These are phyloP conservation scores for Phytophthora macrochlamydospora DNA, from an alignment of 352 stramenopile species.

Conservation along the genomic window DNA sequence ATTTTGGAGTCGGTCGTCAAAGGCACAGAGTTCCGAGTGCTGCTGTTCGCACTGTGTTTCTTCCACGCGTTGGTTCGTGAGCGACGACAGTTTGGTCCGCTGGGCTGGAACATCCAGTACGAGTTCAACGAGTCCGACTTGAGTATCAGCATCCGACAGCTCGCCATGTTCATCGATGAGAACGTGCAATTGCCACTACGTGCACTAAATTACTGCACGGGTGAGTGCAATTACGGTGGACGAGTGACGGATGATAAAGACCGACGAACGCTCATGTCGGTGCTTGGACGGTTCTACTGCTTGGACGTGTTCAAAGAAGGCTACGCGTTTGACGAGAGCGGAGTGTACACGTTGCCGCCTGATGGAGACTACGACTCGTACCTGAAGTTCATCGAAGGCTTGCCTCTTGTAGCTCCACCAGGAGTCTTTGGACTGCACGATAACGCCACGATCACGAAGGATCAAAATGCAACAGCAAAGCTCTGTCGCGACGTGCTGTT, in stretches of 20 bases:
- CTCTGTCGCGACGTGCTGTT: slow-evolving; percentile 94
- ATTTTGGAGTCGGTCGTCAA: slow-evolving; percentile 89
- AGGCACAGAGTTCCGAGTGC: slow-evolving; percentile 80
- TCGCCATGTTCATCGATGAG: slow-evolving; percentile 93
- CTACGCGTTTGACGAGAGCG: slow-evolving; percentile 74
- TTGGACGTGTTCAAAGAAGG: slow-evolving; percentile 61
- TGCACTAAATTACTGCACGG: slow-evolving; percentile 81
- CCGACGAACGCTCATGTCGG: slow-evolving; percentile 70
- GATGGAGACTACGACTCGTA: slow-evolving; percentile 82
- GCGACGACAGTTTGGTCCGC: slow-evolving; percentile 90
- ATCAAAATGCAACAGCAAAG: slow-evolving; percentile 94
- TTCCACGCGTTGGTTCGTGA: slow-evolving; percentile 95
- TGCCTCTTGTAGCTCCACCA: slow-evolving; percentile 88
- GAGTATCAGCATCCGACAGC: slow-evolving; percentile 90
- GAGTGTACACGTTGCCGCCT: slow-evolving; percentile 73
- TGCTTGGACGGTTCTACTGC: slow-evolving; percentile 81
- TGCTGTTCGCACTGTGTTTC: slow-evolving; percentile 92
- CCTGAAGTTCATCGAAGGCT: slow-evolving; percentile 81
- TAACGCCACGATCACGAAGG: slow-evolving; percentile 95
- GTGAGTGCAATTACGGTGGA: slow-evolving; percentile 87
- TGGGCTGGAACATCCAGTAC: slow-evolving; percentile 97
- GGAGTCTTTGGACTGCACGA: slow-evolving; percentile 94
- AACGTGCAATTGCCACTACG: slow-evolving; percentile 87
- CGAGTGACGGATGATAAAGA: slow-evolving; percentile 90
- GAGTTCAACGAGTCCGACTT: slow-evolving; percentile 96